Conservation (phyloP, 164 flowering plant genomes). For the Hamamelis virginiana region DNA sequence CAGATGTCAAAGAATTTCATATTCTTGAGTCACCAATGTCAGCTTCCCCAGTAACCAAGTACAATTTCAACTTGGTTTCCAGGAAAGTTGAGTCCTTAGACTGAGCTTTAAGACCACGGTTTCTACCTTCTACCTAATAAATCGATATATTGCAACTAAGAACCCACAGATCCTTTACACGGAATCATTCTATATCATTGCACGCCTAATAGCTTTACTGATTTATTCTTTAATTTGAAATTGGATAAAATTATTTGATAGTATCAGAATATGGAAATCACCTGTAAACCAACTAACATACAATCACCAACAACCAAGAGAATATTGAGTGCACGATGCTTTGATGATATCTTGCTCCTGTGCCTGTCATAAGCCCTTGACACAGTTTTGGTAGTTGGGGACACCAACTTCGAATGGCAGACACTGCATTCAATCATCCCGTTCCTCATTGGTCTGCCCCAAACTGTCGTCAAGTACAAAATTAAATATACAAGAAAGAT, state of each 20-base stretch:
- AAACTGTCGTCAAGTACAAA: conserved; percentile 1
- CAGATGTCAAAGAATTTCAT: not conserved
- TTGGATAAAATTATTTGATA: not conserved
- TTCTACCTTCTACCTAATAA: not conserved
- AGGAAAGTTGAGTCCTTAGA: not conserved
- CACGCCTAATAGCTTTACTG: too few species aligned
- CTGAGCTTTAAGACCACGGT: not conserved
- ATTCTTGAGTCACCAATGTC: not conserved
- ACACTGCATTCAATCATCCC: conserved; percentile 91
- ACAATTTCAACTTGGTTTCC: not conserved
- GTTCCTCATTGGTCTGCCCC: conserved; percentile 48
- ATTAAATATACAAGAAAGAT: conserved; percentile 13
- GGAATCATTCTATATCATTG: too few species aligned
- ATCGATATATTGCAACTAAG: not conserved
- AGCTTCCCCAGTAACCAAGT: not conserved
- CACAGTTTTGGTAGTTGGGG: conserved; percentile 61
- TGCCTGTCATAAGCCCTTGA: conserved; percentile 90
- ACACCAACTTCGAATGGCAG: conserved; percentile 75
- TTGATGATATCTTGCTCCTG: conserved; percentile 70
- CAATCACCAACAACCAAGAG: conserved; percentile 93
- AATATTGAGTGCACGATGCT: conserved; percentile 67
- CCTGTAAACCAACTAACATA: conserved; percentile 91
- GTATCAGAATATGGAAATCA: conserved; percentile 18
- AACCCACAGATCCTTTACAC: too few species aligned
- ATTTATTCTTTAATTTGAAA: not conserved